Evolutionary conservation across 108 stramenopile species (phyloP), one percentile per base, ranked within the genome.

Genomic region (Fistulifera solaris): DNA sequence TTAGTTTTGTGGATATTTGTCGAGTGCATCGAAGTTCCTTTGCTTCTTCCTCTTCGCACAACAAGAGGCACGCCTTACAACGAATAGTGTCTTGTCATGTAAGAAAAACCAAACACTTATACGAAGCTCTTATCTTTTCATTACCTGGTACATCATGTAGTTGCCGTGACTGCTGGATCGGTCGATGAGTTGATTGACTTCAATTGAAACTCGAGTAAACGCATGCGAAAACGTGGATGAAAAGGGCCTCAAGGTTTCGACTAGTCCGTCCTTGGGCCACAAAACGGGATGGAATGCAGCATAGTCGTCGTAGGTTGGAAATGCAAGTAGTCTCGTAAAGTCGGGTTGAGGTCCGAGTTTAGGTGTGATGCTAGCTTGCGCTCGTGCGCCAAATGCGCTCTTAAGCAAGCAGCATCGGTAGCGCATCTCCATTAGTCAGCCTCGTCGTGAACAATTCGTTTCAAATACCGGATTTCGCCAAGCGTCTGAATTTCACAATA

Each of bases 401-500:
- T 41, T 13, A 57, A 44, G 24, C 46, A 24, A 5, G 39, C 43
- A 26, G 19, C 56, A 40, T 21, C 2, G 21, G 17, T 1, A 57
- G 15, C 15, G 27, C 17, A 6, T 51, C 50, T 12, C 21, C 28
- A 39, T 19, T 54, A 1, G 4, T 23, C 18, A 18, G 10, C 26
- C 49, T 22, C 1, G 38, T 18, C 14, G 12, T 11, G 3, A 27
- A 13, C 14, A 58, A 45, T 22, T 25, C 26, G 3, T 43, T 15
- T 27, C 26, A 12, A 22, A 58, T 40, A 39, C 31, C 28, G 28
- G 19, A 54, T 86, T 79, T 13, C 82, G 67, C 18, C 81, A 64
- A 17, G 88, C 84, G 68, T 89, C 88, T 59, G 79, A 58, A 67
- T 89, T 84, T 82, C 84, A 84, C 38, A 89, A 62, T 70, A 81